These are phyloP conservation scores for Pochonia chlamydosporia DNA, from an alignment of 2,329 filamentous ascomycete species.

Conservation along the genomic window DNA sequence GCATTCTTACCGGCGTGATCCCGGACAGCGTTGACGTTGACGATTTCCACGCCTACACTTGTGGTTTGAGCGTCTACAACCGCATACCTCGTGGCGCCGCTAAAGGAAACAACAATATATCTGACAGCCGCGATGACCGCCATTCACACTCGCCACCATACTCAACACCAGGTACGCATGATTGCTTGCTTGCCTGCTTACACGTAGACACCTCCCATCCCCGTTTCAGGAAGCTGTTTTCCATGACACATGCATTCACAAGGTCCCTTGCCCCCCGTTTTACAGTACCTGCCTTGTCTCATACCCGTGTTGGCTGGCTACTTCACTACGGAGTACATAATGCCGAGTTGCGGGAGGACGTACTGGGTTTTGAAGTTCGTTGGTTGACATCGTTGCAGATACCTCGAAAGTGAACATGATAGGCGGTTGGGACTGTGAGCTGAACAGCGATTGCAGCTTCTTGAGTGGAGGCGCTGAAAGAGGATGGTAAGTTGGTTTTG, in stretches of 20 bases:
- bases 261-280: too few relatives aligned
- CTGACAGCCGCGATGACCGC: slow-evolving; percentile 4
- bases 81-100: slow-evolving; percentile 16
- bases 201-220: not conserved
- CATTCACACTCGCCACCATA: not conserved
- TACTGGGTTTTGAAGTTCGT: not conserved
- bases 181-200: too few relatives aligned
- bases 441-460: slow-evolving; percentile 83
- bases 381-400: slow-evolving; percentile 6
- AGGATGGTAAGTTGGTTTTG: slow-evolving; percentile 65
- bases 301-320: too few relatives aligned
- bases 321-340: too few relatives aligned
- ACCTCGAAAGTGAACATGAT: slow-evolving; percentile 20
- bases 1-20: slow-evolving; percentile 72
- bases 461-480: slow-evolving; percentile 74
- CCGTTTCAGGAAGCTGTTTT: slow-evolving; percentile 4
- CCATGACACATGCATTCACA: too few relatives aligned
- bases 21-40: slow-evolving; percentile 65
- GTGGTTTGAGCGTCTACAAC: slow-evolving; percentile 64
- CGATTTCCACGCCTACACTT: slow-evolving; percentile 83
- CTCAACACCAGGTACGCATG: slow-evolving; percentile 5
- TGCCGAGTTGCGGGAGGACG: not conserved
- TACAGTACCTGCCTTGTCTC: too few relatives aligned
- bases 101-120: not conserved
- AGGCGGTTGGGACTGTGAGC: slow-evolving; percentile 73